Base-by-base conservation (phyloP, 805 yeast genomes). In the Ogataea methanolica region DNA sequence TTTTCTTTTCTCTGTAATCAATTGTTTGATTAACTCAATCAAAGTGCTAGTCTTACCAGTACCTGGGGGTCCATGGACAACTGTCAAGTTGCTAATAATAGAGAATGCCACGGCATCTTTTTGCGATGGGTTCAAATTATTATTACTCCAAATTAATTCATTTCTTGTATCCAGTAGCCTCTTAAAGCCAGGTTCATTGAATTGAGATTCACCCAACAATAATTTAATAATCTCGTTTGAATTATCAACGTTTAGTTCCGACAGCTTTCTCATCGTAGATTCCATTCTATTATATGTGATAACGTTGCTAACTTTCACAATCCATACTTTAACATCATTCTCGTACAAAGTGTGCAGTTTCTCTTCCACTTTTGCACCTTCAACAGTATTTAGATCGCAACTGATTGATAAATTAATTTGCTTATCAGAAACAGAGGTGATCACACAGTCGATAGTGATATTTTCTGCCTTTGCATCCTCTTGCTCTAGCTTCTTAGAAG, bases 11-110 rank as follows among this genome's bases (percentile, higher is more conserved):
- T 65, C 67, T 8, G 69, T 70, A 1, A 80, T 73, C 43, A 89
- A 69, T 60, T 91, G 97, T 44, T 85, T 78, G 35, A 90, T 82
- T 7, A 88, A 68, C 58, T 92, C 97, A 9, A 91, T 81, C 6
- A 92, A 57, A 0, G 97, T 91, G 52, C 83, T 84, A 0, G 98
- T 92, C 60, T 85, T 85, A 11, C 92, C 92, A 0, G 92, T 85
- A 4, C 92, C 92, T 0, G 91, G 91, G 0, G 92, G 92, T 0
- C 92, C 92, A 59, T 85, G 92, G 6, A 85, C 75, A 8, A 85
- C 76, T 4, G 76, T 61, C 16, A 78, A 37, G 63, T 73, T 65
- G 15, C 81, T 76, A 50, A 81, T 79, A 15, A 89, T 44, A 1
- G 95, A 75, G 64, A 85, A 85, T 12, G 70, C 65, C 8, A 91